Base-by-base conservation (phyloP, 1,284 basidiomycete genomes). In the Phylloboletellus chloephorus region DNA sequence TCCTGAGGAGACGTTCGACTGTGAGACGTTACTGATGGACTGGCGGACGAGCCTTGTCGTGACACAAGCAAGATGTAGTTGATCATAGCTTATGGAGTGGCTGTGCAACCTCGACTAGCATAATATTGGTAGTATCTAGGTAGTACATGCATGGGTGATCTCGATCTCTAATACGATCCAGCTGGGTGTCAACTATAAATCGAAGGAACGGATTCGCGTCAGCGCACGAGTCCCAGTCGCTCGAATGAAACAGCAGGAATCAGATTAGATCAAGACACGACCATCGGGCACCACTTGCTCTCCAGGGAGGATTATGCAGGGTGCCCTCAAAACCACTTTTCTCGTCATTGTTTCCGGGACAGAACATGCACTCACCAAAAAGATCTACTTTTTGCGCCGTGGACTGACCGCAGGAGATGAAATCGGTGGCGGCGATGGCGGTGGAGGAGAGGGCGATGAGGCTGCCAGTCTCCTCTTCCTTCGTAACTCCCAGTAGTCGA, bases 1-100 rank as follows among this genome's bases (percentile, higher is more conserved):
- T 54, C 95, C 95, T 93, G 60, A 24, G 39, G 20, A 43, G 12
- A 39, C 11, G 12, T 21, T 30, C 15, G 33, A 38, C 34, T 25
- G 33, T 57, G 32, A 57, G 52, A 44, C 7, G 13, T 24, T 16
- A 20, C 29, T 33, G 23, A 28, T 37, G 7, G 39, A 39, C 44
- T 21, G 28, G 37, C 25, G n/a, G 24, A 70, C 77, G 54, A 51
- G 79, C 89, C 91, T 80, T 97, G 94, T 44, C 92, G 80, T 33
- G 92, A 95, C 26, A 98, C 86, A 37, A 98, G 86, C 34, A 98
- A 75, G 54, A 93, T 78, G 72, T 91, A 92, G 69, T 82, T 83
- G 64, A 88, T 84, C 85, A 88, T 88, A n/a, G 36, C 40, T 13
- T 51, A 49, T 48, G 8, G 7, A n/a, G 58, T 63, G 62, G 62